These are phyloP conservation scores for Trichoderma gamsii DNA, from an alignment of 495 filamentous ascomycete genomes.

Conservation along the genomic window DNA sequence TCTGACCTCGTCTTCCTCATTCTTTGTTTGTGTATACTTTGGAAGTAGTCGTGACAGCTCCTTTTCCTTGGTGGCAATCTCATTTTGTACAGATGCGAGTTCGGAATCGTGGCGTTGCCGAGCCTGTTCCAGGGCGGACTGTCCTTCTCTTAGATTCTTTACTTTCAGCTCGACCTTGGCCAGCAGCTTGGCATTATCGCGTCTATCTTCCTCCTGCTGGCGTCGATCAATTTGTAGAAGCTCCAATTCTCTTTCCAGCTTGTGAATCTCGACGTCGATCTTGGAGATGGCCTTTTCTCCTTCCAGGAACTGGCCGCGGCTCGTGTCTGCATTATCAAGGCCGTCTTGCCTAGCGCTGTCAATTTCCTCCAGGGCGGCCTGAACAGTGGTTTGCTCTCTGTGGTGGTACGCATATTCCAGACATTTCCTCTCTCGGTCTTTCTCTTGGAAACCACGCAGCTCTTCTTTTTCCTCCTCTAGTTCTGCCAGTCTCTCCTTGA, in stretches of 20 bases:
- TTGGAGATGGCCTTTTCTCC: constrained; percentile 75
- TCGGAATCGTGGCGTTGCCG: constrained; percentile 65
- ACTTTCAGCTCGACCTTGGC: constrained; percentile 82
- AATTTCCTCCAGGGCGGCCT: constrained; percentile 70
- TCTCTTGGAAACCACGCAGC: constrained; percentile 84
- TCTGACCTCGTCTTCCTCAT: constrained; percentile 63
- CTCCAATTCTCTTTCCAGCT: constrained; percentile 74
- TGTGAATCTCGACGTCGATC: constrained; percentile 69
- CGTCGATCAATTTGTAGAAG: constrained; percentile 80
- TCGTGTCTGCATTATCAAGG: constrained; percentile 75
- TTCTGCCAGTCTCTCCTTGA: constrained; percentile 81
- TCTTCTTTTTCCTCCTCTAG: constrained; percentile 97
- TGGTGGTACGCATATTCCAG: constrained; percentile 92
- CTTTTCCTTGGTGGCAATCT: constrained; percentile 69
- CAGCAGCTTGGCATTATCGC: constrained; percentile 64
- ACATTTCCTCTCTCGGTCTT: constrained; percentile 86
- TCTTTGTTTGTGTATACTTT: constrained; percentile 64
- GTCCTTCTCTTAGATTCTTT: constrained; percentile 72
- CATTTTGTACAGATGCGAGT: constrained; percentile 61
- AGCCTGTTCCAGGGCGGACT: constrained; percentile 68
- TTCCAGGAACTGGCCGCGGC: constrained; percentile 66
- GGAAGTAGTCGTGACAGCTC: constrained; percentile 70
- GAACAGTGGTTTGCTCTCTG: constrained; percentile 73
- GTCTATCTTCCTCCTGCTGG: constrained; percentile 84
- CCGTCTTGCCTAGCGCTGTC: constrained; percentile 76